These are phyloP conservation scores for Boletus edulis DNA, from an alignment of 768 basidiomycete genomes.

Conservation along the genomic window DNA sequence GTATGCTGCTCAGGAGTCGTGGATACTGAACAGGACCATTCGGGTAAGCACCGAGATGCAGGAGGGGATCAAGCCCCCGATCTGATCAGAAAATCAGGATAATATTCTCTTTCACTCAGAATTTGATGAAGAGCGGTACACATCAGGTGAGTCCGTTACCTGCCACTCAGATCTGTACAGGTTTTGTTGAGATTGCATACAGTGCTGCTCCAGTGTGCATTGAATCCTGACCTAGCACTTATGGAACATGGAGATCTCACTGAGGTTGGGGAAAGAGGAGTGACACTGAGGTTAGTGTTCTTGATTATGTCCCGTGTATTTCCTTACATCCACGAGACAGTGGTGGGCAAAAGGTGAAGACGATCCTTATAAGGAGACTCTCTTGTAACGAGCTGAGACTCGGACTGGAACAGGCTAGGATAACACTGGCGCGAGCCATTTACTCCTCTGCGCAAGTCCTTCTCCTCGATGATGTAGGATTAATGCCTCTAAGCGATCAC, in stretches of 20 bases:
- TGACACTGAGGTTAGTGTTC: constrained; percentile 43
- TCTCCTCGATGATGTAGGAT: constrained; percentile 64
- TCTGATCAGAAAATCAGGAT: not conserved
- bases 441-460: constrained; percentile 60
- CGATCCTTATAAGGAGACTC: not conserved
- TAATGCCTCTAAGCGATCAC: not conserved
- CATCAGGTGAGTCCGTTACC: not conserved
- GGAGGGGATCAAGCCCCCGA: not conserved
- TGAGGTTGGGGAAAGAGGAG: constrained; percentile 69
- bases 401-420: constrained; percentile 35
- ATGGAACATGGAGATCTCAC: constrained; percentile 62
- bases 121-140: constrained; percentile 5
- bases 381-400: not conserved
- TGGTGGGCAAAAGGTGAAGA: constrained; percentile 13
- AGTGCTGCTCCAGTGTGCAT: constrained; percentile 39
- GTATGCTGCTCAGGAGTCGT: constrained; percentile 82
- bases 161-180: not conserved
- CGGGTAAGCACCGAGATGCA: constrained; percentile 31
- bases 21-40: constrained; percentile 80
- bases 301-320: not conserved
- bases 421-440: constrained; percentile 55
- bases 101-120: constrained; percentile 10
- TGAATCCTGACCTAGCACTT: constrained; percentile 42
- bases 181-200: not conserved
- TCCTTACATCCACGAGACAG: not conserved